These are phyloP conservation scores for Wallacemonas sp. DNA, from an alignment of 208 protist species.

Conservation along the genomic window DNA sequence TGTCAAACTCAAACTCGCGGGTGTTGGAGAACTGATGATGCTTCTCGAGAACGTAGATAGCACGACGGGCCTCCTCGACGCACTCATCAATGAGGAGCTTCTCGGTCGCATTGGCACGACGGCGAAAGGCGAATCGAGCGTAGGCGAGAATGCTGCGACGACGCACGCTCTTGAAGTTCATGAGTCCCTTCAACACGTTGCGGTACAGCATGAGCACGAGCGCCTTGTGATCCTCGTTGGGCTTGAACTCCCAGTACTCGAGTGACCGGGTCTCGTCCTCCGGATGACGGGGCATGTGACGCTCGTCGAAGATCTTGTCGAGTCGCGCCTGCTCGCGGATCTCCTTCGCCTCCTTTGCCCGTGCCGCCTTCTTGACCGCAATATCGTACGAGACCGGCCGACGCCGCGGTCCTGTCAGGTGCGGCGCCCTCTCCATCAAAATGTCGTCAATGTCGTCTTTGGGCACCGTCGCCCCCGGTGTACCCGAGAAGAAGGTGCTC, in stretches of 20 bases:
- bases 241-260: constrained; percentile 72
- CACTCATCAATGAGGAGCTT: constrained; percentile 91
- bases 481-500: constrained; percentile 15
- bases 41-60: constrained; percentile 84
- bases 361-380: constrained; percentile 34
- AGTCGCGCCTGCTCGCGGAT: constrained; percentile 21
- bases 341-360: constrained; percentile 22
- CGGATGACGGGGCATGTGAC: constrained; percentile 60
- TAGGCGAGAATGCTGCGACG: constrained; percentile 84
- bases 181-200: constrained; percentile 79
- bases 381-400: constrained; percentile 58
- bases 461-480: constrained; percentile 17
- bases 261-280: constrained; percentile 22
- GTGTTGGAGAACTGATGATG: constrained; percentile 83
- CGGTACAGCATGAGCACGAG: constrained; percentile 84
- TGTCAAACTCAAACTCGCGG: constrained; percentile 82
- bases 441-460: constrained; percentile 49
- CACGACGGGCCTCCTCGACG: constrained; percentile 81
- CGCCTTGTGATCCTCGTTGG: constrained; percentile 68
- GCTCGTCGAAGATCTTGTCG: constrained; percentile 39
- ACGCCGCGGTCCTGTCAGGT: constrained; percentile 32
- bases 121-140: constrained; percentile 74
- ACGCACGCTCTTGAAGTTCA: constrained; percentile 79
- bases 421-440: constrained; percentile 31
- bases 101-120: constrained; percentile 73